These are phyloP conservation scores for Backusella luteola DNA, from an alignment of 192 early-diverging fungal species.

Conservation along the genomic window DNA sequence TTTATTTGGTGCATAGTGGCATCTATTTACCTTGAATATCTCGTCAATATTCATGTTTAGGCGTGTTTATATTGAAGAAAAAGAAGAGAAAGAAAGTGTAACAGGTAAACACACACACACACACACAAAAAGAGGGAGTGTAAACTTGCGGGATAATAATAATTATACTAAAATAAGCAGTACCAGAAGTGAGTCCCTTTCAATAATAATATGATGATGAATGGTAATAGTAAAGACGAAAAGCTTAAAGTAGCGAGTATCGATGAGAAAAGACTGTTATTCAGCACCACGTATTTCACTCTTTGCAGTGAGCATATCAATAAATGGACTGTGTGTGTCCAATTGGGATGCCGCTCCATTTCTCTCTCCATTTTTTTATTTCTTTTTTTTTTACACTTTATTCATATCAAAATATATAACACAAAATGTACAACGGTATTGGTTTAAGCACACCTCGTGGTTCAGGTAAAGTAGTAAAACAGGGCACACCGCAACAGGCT, in stretches of 20 bases:
- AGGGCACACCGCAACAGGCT: too few relatives aligned
- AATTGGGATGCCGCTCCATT: too few relatives aligned
- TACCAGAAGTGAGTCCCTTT: not conserved
- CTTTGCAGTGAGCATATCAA: too few relatives aligned
- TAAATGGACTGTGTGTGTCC: too few relatives aligned
- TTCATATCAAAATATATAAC: not conserved
- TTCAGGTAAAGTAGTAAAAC: conserved; percentile 43
- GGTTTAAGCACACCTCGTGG: conserved; percentile 78
- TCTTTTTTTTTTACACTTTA: not conserved
- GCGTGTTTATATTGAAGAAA: not conserved
- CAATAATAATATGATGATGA: not conserved
- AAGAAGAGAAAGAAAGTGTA: not conserved
- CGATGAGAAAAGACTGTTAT: too few relatives aligned
- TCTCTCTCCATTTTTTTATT: not conserved
- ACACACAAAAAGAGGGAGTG: not conserved
- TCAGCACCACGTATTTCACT: too few relatives aligned
- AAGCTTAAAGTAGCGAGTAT: too few relatives aligned
- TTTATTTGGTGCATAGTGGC: not conserved
- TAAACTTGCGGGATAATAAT: too few relatives aligned
- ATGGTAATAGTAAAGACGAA: too few relatives aligned
- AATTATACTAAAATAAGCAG: too few relatives aligned
- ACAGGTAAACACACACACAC: too few relatives aligned
- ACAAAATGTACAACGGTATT: conserved; percentile 74
- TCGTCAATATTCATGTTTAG: conserved; percentile 39
- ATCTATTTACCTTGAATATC: conserved; percentile 33